phyloP scores from a whole-genome alignment of 345 rosid genomes.

The Lepidium aucheri region DNA sequence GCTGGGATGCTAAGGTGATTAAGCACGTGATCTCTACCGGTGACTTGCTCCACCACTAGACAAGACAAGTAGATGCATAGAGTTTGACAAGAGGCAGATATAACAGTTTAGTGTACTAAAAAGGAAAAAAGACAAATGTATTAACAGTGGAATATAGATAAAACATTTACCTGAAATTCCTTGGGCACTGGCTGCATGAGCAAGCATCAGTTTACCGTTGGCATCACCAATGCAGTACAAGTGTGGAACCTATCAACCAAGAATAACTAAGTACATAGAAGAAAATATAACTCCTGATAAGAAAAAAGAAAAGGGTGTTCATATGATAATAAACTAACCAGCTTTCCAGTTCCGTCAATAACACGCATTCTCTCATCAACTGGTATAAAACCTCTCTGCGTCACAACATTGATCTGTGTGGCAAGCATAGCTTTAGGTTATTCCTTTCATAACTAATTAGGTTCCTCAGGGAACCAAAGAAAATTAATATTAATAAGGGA shows the following conservation, averaged over 20 bases:
- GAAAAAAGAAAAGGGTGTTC: constrained; percentile 18
- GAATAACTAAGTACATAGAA: not conserved
- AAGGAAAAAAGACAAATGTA: not conserved
- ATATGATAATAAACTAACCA: constrained; percentile 37
- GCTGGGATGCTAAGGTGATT: constrained; percentile 96
- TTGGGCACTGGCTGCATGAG: constrained; percentile 99
- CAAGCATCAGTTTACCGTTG: constrained; percentile 98
- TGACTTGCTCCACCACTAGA: constrained; percentile 91
- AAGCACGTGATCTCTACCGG: constrained; percentile 85
- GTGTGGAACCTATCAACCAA: constrained; percentile 61
- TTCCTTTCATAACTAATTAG: not conserved
- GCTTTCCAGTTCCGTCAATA: constrained; percentile 66
- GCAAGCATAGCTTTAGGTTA: not conserved
- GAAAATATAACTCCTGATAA: constrained; percentile 9
- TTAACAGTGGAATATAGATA: not conserved
- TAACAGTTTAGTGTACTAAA: not conserved
- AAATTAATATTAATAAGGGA: not conserved
- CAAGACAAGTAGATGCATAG: constrained; percentile 8
- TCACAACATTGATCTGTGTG: constrained; percentile 74
- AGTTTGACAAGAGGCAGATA: not conserved
- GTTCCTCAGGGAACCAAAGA: not conserved
- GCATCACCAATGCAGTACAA: constrained; percentile 95
- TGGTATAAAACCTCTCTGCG: constrained; percentile 91
- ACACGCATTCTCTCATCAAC: constrained; percentile 91
- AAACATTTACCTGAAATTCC: constrained; percentile 78